A percentile compares a stretch with the other conserved stretches of the same genome.
Conservation (phyloP, 83 land plant genomes). For the Picea engelmannii region DNA sequence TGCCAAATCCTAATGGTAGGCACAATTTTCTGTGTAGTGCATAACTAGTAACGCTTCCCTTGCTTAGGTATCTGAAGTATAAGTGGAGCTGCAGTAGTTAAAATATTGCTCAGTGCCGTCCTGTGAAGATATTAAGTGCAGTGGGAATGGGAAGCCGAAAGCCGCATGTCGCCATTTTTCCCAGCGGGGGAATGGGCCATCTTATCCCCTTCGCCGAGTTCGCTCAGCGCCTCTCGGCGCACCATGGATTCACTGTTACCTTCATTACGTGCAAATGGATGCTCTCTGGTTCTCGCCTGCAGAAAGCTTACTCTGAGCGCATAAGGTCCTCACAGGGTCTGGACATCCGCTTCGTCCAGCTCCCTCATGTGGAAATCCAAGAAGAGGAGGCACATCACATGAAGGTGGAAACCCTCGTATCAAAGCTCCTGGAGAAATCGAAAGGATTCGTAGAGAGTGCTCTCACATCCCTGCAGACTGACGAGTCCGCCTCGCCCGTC, state of each 20-base stretch:
- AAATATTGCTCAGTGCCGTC: no score
- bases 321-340: background rate
- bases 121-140: no score
- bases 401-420: background rate
- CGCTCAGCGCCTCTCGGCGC: background rate
- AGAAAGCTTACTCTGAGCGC: background rate
- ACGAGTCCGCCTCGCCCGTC: no score
- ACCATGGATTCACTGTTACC: background rate
- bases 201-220: background rate
- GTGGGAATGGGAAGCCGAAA: background rate
- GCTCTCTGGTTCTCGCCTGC: background rate
- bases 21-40: no score
- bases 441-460: background rate
- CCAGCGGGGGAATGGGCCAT: conserved; percentile 10
- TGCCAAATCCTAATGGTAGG: no score
- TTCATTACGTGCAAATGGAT: background rate
- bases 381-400: background rate
- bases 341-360: background rate
- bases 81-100: no score
- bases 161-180: conserved; percentile 1
- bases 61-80: no score
- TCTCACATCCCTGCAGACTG: no score
- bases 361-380: background rate
- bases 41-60: no score
- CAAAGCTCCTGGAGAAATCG: background rate